phyloP scores from a whole-genome alignment of 108 stramenopile genomes.

The Phaeodactylum tricornutum region DNA sequence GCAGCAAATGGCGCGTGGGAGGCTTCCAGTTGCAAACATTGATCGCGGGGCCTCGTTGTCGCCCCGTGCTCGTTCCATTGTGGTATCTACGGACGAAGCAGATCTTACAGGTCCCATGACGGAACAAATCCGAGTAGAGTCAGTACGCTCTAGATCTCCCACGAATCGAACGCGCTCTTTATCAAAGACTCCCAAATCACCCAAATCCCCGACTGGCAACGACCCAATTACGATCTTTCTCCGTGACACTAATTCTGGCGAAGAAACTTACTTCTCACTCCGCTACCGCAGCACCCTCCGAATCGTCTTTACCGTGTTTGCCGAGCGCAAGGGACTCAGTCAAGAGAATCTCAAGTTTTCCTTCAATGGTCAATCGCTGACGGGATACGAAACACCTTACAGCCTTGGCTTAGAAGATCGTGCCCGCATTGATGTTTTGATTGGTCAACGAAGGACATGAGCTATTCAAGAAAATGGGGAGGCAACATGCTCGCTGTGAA shows the following conservation, averaged over 20 bases:
- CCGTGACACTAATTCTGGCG: slow-evolving; percentile 27
- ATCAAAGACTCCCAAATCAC: slow-evolving; percentile 4
- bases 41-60: slow-evolving; percentile 3
- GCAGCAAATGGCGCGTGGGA: slow-evolving; percentile 15
- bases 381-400: slow-evolving; percentile 44
- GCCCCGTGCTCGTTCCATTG: slow-evolving; percentile 3
- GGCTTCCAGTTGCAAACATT: slow-evolving; percentile 33
- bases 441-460: slow-evolving; percentile 1
- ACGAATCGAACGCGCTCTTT: background rate
- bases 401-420: slow-evolving; percentile 39
- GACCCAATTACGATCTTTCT: slow-evolving; percentile 49
- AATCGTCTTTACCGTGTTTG: slow-evolving; percentile 46
- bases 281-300: slow-evolving; percentile 47
- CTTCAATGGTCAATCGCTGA: slow-evolving; percentile 36
- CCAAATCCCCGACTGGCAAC: slow-evolving; percentile 36
- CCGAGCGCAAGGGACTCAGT: slow-evolving; percentile 38
- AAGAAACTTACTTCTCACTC: slow-evolving; percentile 45
- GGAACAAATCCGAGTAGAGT: too few relatives aligned
- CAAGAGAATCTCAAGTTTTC: slow-evolving; percentile 43
- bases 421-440: slow-evolving; percentile 37
- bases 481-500: too few relatives aligned
- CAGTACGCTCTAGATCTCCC: background rate
- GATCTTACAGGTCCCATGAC: too few relatives aligned
- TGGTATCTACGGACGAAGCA: slow-evolving; percentile 5
- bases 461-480: background rate